Percentiles rank a stretch among this genome's conserved stretches.
These are phyloP conservation scores for Diaporthe sp. DNA, from an alignment of 2,329 filamentous ascomycete genomes.

Conservation along the genomic window DNA sequence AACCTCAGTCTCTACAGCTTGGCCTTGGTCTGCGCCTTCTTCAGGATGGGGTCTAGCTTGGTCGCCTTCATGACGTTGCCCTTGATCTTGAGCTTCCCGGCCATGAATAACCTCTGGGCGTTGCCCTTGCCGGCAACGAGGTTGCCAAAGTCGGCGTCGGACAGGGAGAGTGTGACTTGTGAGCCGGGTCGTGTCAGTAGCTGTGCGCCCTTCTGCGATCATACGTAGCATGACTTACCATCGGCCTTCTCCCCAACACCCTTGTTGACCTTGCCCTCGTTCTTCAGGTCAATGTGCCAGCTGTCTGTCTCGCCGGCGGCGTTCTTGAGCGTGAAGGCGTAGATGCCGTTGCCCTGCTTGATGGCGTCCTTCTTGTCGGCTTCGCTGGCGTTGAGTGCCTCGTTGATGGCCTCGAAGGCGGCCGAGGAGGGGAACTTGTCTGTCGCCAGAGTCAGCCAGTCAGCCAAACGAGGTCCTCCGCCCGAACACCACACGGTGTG, in stretches of 20 bases:
- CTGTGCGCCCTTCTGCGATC: background rate
- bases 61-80: conserved; percentile 99
- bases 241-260: conserved; percentile 86
- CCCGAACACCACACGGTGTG: background rate
- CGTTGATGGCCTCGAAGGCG: conserved; percentile 91
- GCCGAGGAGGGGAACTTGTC: conserved; percentile 90
- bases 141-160: conserved; percentile 88
- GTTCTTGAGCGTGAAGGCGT: conserved; percentile 96
- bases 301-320: conserved; percentile 80
- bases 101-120: conserved; percentile 96
- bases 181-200: background rate
- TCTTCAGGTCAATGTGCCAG: conserved; percentile 97
- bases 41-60: conserved; percentile 93
- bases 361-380: conserved; percentile 86
- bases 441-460: conserved; percentile 50
- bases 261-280: conserved; percentile 85
- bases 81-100: conserved; percentile 98
- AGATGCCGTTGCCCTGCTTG: conserved; percentile 88
- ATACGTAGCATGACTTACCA: conserved; percentile 67
- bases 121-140: conserved; percentile 91
- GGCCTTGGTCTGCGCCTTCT: conserved; percentile 86
- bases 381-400: conserved; percentile 76
- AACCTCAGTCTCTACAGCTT: conserved; percentile 75
- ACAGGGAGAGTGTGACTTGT: conserved; percentile 86
- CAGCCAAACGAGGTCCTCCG: background rate